Base-by-base conservation (phyloP, 2,329 filamentous ascomycete genomes). In the Aspergillus sp. region DNA sequence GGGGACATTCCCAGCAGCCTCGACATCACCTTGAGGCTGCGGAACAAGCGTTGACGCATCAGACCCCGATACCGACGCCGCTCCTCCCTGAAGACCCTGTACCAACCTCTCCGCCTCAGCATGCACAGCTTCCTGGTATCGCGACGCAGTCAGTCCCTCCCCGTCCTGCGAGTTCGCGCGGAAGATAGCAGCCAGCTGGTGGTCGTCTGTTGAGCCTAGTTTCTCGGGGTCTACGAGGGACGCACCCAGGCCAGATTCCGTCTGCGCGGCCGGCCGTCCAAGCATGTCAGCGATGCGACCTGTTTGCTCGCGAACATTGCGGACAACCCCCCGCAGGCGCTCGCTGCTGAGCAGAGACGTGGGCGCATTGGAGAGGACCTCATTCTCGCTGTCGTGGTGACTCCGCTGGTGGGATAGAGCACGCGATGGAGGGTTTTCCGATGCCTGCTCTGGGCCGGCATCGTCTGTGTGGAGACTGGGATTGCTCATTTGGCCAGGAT, bases 141-240 rank as follows among this genome's bases (percentile, higher is more conserved):
- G 48, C n/a, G 52, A 19, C 3, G 46, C 23, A 31, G 27, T 11
- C 2, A 31, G 27, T 11, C 51, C 51, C 2, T 46, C 46, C 2
- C 51, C 51, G 2, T 46, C 51, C 2, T 51, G 15, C 5, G 39
- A 19, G 33, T 44, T 19, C 4, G 23, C n/a, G 3, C 57, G 15
- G 17, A 59, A 52, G 11, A 59, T 48, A 2, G 52, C 48, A 6
- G 52, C 57, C n/a, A 59, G 48, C 15, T 55, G 41, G 25, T 59
- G 47, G n/a, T 59, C 57, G 6, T 59, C 57, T 2, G 33, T 52
- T 12, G 57, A 52, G 23, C 57, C 57, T 15, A 59, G 48, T 35
- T 59, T 35, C 27, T 59, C 57, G n/a, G 52, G 47, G 15, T 55
- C 27, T 4, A 59, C 43, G 1, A 56, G 19, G 2, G 57, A 37